phyloP scores from a whole-genome alignment of 2,329 filamentous ascomycete genomes.

The Fusarium mexicanum region DNA sequence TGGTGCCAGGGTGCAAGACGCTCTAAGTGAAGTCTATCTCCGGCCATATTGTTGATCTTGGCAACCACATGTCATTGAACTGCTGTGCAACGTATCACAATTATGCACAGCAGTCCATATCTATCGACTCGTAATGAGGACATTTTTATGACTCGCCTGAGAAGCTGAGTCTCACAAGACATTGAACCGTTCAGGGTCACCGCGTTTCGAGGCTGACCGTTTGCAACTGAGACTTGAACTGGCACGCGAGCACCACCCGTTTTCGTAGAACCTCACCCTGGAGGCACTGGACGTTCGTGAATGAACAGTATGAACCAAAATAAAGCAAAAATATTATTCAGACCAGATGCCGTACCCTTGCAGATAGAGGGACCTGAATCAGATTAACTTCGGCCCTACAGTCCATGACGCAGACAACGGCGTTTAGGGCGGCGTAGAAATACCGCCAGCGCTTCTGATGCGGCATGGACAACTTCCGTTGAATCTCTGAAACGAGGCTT shows the following conservation, averaged over 20 bases:
- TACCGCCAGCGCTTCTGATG: constrained; percentile 1
- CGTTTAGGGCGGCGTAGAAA: constrained; percentile 27
- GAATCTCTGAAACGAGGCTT: constrained; percentile 32
- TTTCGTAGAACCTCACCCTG: constrained; percentile 2
- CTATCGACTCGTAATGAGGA: background rate
- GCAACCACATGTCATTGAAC: constrained; percentile 19
- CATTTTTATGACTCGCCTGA: background rate
- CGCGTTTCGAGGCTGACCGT: background rate
- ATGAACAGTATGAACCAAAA: background rate
- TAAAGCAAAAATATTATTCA: background rate
- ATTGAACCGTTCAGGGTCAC: background rate
- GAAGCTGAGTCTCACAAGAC: background rate
- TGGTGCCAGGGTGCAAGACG: constrained; percentile 10
- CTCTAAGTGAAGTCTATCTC: constrained; percentile 30
- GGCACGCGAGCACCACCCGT: constrained; percentile 34
- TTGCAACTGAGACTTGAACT: background rate
- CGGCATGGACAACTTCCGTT: constrained; percentile 27
- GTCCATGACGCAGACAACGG: constrained; percentile 25
- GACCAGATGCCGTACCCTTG: constrained; percentile 12
- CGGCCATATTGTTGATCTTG: constrained; percentile 26
- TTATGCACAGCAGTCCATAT: constrained; percentile 4
- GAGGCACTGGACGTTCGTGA: background rate
- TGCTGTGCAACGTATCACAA: constrained; percentile 11
- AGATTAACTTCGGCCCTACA: constrained; percentile 25
- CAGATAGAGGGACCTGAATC: constrained; percentile 9